Evolutionary conservation across 306 rosid species (phyloP), one percentile per base, ranked within the genome.

Genomic region (Quercus suber): DNA sequence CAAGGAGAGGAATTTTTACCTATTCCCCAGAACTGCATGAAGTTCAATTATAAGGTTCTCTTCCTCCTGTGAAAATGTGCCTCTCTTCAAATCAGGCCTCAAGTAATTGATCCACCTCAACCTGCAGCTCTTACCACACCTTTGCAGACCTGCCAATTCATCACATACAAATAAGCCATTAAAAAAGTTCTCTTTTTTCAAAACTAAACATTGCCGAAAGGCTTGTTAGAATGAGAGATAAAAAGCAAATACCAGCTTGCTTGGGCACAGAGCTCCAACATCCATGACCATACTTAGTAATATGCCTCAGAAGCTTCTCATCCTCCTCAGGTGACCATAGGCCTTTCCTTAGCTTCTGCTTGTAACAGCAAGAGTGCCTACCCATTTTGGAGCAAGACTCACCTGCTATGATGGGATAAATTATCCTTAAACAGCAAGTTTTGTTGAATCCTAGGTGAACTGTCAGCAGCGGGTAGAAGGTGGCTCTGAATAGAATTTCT

Each of bases 181-280:
- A 31, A 14, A 71, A 28, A 8, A 56, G 6, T 61, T 69, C 0
- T 33, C 37, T 11, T 8, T 18, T 55, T 60, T 33, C 63, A 49
- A 49, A 49, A 53, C 3, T 23, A 55, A 64, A 64, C 43, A 30
- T 28, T 64, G 70, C 70, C 13, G 70, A 30, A 27, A 64, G 43
- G 18, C 30, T 60, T 65, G 3, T 13, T 49, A 31, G 71, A 30
- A 30, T 65, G 23, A 43, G 79, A 57, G 3, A 80, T 20, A 35
- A 49, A 23, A 68, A 74, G 69, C 31, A 74, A 27, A 75, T 74
- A 88, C 91, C 91, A 67, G 92, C 92, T 88, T 86, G 92, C 72
- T 88, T 88, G 65, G 92, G 92, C 60, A 88, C 92, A 45, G 92
- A 86, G 57, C 92, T 88, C 92, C 92, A 88, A 68, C 92, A 86